Conservation (phyloP, 495 filamentous ascomycete species). For the Penicillium atrosanguineum region DNA sequence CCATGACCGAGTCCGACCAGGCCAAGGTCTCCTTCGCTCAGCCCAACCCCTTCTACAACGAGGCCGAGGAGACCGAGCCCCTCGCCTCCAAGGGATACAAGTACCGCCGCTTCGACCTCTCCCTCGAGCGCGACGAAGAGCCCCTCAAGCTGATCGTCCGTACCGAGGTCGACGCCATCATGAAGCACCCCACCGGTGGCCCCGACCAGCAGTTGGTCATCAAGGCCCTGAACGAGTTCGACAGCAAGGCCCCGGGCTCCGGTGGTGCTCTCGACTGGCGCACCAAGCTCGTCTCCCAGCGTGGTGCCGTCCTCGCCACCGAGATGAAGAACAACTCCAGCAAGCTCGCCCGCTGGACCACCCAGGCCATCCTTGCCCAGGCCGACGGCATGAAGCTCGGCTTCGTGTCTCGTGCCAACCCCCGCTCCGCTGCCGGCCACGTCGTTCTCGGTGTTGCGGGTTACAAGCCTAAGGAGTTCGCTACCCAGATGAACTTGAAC, state of each 20-base stretch:
- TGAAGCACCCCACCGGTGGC: slow-evolving; percentile 86
- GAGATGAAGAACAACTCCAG: slow-evolving; percentile 99
- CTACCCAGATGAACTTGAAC: slow-evolving; percentile 95
- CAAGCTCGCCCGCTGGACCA: slow-evolving; percentile 96
- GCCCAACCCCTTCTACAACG: slow-evolving; percentile 97
- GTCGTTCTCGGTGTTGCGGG: slow-evolving; percentile 93
- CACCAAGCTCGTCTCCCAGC: slow-evolving; percentile 84
- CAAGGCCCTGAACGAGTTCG: slow-evolving; percentile 98
- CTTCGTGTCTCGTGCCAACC: slow-evolving; percentile 93
- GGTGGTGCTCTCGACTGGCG: slow-evolving; percentile 96
- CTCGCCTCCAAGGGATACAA: slow-evolving; percentile 96
- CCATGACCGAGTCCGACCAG: slow-evolving; percentile 74
- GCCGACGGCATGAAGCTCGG: slow-evolving; percentile 98
- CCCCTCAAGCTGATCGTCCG: slow-evolving; percentile 89
- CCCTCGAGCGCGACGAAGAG: slow-evolving; percentile 84
- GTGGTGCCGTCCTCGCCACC: slow-evolving; percentile 96
- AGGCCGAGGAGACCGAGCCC: slow-evolving; percentile 85
- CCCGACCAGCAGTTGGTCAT: slow-evolving; percentile 88
- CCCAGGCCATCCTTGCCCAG: slow-evolving; percentile 91
- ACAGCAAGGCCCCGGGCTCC: slow-evolving; percentile 91
- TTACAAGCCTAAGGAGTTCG: slow-evolving; percentile 97
- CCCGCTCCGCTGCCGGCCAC: slow-evolving; percentile 84
- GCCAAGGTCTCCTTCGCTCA: slow-evolving; percentile 77
- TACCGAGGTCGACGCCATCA: slow-evolving; percentile 92
- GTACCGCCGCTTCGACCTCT: slow-evolving; percentile 94